Conservation (phyloP, 768 basidiomycete genomes). For the Leccinum incarnatum region DNA sequence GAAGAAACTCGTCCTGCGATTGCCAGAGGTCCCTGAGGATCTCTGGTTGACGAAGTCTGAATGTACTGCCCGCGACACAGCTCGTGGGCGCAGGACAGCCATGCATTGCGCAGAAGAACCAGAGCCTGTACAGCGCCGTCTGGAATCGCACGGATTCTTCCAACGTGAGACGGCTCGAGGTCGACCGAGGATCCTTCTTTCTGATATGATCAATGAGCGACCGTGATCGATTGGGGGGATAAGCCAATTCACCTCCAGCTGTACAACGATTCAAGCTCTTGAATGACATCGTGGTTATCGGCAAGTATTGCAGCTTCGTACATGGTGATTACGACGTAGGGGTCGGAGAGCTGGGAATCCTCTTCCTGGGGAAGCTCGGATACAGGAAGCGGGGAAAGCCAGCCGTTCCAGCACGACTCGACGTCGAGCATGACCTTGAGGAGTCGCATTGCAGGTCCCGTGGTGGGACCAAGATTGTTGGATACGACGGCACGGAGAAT, state of each 20-base stretch:
- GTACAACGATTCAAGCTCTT: slow-evolving; percentile 14
- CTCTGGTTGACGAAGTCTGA: slow-evolving; percentile 1
- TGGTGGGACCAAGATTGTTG: slow-evolving; percentile 12
- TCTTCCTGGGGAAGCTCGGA: slow-evolving; percentile 13
- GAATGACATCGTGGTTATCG: slow-evolving; percentile 14
- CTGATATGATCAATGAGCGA: slow-evolving; percentile 23
- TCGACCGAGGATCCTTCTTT: slow-evolving; percentile 36
- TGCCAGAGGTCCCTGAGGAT: background rate
- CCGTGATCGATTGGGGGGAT: background rate
- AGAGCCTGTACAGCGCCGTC: slow-evolving; percentile 29
- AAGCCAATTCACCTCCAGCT: slow-evolving; percentile 20
- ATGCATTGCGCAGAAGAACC: slow-evolving; percentile 19
- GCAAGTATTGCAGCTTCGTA: slow-evolving; percentile 12
- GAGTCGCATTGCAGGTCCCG: slow-evolving; percentile 14
- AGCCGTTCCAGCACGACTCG: slow-evolving; percentile 16
- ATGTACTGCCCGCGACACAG: slow-evolving; percentile 9
- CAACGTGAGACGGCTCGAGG: slow-evolving; percentile 27
- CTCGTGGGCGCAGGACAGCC: slow-evolving; percentile 12
- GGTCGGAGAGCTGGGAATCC: background rate
- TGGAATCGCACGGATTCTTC: slow-evolving; percentile 34
- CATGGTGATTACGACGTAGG: background rate
- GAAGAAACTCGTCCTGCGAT: background rate
- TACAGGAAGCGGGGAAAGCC: slow-evolving; percentile 6
- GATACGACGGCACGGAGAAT: slow-evolving; percentile 14
- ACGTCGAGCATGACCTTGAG: slow-evolving; percentile 13